These are phyloP conservation scores for Penicillium parvum DNA, from an alignment of 495 filamentous ascomycete species.

Conservation along the genomic window DNA sequence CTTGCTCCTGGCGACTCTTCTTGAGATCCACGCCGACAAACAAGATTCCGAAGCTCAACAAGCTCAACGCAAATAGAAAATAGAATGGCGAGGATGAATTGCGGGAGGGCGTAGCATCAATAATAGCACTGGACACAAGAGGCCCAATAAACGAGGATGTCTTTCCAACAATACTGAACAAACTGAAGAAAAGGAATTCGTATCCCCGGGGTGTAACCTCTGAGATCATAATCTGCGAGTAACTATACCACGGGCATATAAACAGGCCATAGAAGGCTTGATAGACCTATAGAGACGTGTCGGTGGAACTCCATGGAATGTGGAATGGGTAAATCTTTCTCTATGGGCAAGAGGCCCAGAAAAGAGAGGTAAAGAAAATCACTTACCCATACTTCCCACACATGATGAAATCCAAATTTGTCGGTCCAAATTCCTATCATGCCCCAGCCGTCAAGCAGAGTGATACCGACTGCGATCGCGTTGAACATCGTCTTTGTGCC, in stretches of 20 bases:
- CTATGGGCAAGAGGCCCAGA: not conserved
- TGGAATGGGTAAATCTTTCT: too few relatives aligned
- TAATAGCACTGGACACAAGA: conserved; percentile 55
- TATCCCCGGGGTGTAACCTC: conserved; percentile 56
- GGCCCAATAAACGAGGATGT: conserved; percentile 56
- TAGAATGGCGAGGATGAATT: conserved; percentile 56
- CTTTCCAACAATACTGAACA: conserved; percentile 58
- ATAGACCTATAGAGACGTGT: conserved; percentile 36
- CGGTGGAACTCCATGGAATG: not conserved
- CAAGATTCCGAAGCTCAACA: conserved; percentile 43
- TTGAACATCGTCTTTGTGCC: conserved; percentile 57
- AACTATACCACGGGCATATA: conserved; percentile 61
- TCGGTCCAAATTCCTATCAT: conserved; percentile 59
- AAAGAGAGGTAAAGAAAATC: not conserved
- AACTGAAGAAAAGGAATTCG: conserved; percentile 58
- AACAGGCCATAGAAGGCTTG: conserved; percentile 56
- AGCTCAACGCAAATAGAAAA: conserved; percentile 50
- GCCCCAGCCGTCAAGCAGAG: conserved; percentile 56
- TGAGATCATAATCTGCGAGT: conserved; percentile 58
- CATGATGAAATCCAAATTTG: conserved; percentile 52
- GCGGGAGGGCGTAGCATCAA: conserved; percentile 46
- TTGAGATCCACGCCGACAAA: conserved; percentile 49
- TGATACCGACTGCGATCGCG: conserved; percentile 45
- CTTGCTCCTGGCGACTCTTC: conserved; percentile 52
- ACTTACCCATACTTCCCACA: conserved; percentile 52